Conservation (phyloP, 768 basidiomycete genomes). For the Cystofilobasidium bisporidii region DNA sequence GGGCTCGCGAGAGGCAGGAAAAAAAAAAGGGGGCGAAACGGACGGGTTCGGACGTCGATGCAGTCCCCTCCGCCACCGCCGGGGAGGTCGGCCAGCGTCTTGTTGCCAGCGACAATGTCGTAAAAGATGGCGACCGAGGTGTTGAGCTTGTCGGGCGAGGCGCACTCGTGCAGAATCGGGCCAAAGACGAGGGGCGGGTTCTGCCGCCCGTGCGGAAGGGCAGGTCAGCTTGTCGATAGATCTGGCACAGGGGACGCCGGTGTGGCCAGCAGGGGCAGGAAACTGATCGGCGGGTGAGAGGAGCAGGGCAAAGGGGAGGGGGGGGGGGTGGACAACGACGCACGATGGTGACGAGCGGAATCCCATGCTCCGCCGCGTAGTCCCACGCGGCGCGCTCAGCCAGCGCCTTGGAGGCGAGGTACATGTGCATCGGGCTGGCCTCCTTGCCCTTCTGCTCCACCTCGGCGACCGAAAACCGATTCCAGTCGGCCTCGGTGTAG, state of each 20-base stretch:
- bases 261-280: not conserved
- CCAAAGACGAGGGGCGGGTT: constrained; percentile 2
- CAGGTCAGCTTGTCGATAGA: not conserved
- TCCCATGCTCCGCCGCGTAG: constrained; percentile 33
- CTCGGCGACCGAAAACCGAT: constrained; percentile 45
- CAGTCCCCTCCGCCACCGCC: constrained; percentile 28
- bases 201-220: not conserved
- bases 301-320: not conserved
- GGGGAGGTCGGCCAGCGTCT: constrained; percentile 27
- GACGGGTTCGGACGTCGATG: constrained; percentile 42
- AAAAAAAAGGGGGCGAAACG: not conserved
- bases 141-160: constrained; percentile 42
- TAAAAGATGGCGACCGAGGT: constrained; percentile 37
- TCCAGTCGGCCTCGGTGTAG: constrained; percentile 52
- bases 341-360: constrained; percentile 46
- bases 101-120: constrained; percentile 29
- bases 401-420: constrained; percentile 38
- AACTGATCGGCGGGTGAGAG: too few relatives aligned
- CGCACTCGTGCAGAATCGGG: constrained; percentile 41
- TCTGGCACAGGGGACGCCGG: not conserved
- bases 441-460: constrained; percentile 48
- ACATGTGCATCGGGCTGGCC: constrained; percentile 42
- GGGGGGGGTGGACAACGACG: constrained; percentile 34
- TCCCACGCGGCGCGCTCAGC: constrained; percentile 57
- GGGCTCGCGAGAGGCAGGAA: too few relatives aligned